Base-by-base conservation (phyloP, 176 grass and related monocot genomes). In the Cenchrus fungigraminus region DNA sequence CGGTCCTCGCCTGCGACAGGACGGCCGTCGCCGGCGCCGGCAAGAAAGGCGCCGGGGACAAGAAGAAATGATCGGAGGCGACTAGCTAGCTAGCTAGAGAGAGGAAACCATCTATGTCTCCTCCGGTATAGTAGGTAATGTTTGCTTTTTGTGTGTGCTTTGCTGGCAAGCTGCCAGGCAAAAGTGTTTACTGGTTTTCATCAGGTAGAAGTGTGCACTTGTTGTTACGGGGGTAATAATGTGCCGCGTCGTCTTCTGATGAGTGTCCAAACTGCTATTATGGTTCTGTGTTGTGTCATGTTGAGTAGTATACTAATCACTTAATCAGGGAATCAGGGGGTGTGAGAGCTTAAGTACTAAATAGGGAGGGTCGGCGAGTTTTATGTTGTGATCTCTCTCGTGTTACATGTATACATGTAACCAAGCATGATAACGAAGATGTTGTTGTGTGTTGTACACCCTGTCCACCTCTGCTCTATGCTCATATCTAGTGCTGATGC, bases 1-100 rank as follows among this genome's bases (percentile, higher is more conserved):
- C 81, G 12, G 50, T 1, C 63, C 68, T 59, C 4, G 49, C 65
- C 54, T 65, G 69, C 69, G 46, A n/a, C 9, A 45, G 56, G 25
- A 68, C 40, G 64, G 65, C 9, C 31, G 19, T 11, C 29, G 19
- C 19, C 47, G 17, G 32, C 9, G 68, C 59, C 3, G 44, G 14
- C 66, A 68, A 77, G 77, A 55, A 74, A 75, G 74, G 0, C 15
- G 68, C 9, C 20, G 52, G 49, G 5, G 74, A 3, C 8, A 88
- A 20, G 15, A 20, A 56, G 59, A 56, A 52, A 44, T 34, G 16
- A 44, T 29, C 46, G 12, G 32, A 73, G 49, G 17, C 25, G 25
- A 25, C 25, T 25, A 25, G 25, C 25, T 25, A 25, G 25, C 25
- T 25, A 25, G 25, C 25, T 25, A 25, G 25, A 25, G 25, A 25